Evolutionary conservation across 2,329 filamentous ascomycete species (phyloP).

Genomic region (Mycosphaerella sp.): DNA sequence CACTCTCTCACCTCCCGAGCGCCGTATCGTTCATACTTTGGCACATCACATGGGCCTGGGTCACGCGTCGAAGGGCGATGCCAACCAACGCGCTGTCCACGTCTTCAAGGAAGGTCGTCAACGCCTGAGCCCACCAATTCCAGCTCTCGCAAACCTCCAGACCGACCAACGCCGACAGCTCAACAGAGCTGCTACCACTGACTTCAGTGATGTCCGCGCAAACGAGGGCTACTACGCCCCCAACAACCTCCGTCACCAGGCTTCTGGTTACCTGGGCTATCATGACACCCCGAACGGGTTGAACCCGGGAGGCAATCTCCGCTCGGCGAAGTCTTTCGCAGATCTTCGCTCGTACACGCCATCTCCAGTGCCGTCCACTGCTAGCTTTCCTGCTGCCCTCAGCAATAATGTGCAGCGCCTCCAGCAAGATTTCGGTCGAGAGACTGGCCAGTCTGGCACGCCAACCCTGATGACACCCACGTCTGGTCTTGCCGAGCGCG

Average conservation of each 20-base stretch:
- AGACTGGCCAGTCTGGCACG: conserved; percentile 56
- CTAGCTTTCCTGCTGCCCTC: conserved; percentile 71
- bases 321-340: conserved; percentile 92
- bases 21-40: conserved; percentile 85
- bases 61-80: conserved; percentile 82
- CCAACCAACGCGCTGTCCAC: conserved; percentile 82
- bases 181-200: conserved; percentile 92
- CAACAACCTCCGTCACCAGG: conserved; percentile 69
- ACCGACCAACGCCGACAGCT: conserved; percentile 77
- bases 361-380: conserved; percentile 82
- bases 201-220: conserved; percentile 78
- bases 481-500: conserved; percentile 28
- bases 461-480: conserved; percentile 58
- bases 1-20: conserved; percentile 72
- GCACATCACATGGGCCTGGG: conserved; percentile 92
- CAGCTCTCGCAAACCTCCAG: conserved; percentile 60
- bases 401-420: conserved; percentile 57
- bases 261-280: conserved; percentile 68
- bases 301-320: conserved; percentile 69
- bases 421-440: conserved; percentile 49
- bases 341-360: conserved; percentile 93
- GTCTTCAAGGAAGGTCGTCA: conserved; percentile 65
- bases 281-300: conserved; percentile 63
- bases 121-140: conserved; percentile 55
- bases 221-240: conserved; percentile 68